Conservation (phyloP, 1,284 basidiomycete species). For the Rhodotorula sp. region DNA sequence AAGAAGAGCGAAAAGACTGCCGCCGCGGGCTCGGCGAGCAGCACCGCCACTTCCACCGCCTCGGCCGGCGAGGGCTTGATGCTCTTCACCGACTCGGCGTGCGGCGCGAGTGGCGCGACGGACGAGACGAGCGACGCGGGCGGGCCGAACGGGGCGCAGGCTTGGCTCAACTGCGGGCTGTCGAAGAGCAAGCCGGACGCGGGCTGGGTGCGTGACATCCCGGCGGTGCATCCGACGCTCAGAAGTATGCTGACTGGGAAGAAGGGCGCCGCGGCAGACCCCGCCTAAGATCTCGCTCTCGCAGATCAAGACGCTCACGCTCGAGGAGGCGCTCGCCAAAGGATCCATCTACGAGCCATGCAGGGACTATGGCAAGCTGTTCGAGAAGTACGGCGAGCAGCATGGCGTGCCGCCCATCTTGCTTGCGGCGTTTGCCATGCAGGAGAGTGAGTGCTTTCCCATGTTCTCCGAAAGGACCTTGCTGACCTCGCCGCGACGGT, state of each 20-base stretch:
- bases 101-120: constrained; percentile 28
- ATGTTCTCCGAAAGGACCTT: background rate
- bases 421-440: constrained; percentile 81
- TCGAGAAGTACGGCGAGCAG: constrained; percentile 65
- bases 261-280: background rate
- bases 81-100: constrained; percentile 15
- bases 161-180: constrained; percentile 72
- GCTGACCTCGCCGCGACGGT: too few relatives aligned
- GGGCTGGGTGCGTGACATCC: constrained; percentile 51
- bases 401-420: constrained; percentile 62
- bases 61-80: constrained; percentile 4
- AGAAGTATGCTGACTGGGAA: too few relatives aligned
- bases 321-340: constrained; percentile 57
- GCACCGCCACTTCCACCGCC: background rate
- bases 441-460: constrained; percentile 59
- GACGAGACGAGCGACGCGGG: background rate
- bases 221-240: constrained; percentile 48
- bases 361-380: constrained; percentile 59
- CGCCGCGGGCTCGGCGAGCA: background rate
- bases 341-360: constrained; percentile 64
- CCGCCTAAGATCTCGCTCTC: constrained; percentile 47
- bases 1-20: too few relatives aligned
- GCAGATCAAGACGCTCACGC: constrained; percentile 58
- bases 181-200: constrained; percentile 1
- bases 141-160: constrained; percentile 72